Evolutionary conservation across 2,329 filamentous ascomycete genomes (phyloP).

Genomic region (Aureobasidium vineae): DNA sequence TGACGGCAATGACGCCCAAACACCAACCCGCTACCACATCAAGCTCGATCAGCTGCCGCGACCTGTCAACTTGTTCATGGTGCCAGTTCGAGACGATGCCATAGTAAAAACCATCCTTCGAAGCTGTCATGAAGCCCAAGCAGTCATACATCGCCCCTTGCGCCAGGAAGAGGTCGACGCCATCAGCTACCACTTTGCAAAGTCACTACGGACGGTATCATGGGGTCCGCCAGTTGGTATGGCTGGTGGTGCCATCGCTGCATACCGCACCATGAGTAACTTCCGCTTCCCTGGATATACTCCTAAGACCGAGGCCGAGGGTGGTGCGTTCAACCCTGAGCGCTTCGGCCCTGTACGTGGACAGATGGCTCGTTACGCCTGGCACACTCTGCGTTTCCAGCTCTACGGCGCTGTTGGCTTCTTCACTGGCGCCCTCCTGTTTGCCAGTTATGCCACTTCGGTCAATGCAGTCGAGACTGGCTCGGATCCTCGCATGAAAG

Average conservation of each 20-base stretch:
- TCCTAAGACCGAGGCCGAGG: slow-evolving; percentile 40
- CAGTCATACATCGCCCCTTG: slow-evolving; percentile 41
- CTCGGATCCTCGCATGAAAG: slow-evolving; percentile 44
- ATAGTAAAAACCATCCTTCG: slow-evolving; percentile 38
- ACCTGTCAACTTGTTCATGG: slow-evolving; percentile 39
- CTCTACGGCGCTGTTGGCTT: slow-evolving; percentile 37
- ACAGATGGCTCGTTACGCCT: slow-evolving; percentile 36
- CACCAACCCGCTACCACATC: slow-evolving; percentile 34
- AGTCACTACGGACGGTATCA: slow-evolving; percentile 40
- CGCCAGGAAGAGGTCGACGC: slow-evolving; percentile 46
- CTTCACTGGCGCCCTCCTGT: slow-evolving; percentile 38
- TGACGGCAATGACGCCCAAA: slow-evolving; percentile 1
- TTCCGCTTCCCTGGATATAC: slow-evolving; percentile 46
- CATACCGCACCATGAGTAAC: slow-evolving; percentile 38
- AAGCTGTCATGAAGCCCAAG: slow-evolving; percentile 34
- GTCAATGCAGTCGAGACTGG: slow-evolving; percentile 38
- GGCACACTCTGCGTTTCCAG: slow-evolving; percentile 36
- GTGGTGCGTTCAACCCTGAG: slow-evolving; percentile 42
- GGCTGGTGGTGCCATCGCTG: slow-evolving; percentile 37
- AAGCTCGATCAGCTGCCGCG: slow-evolving; percentile 42
- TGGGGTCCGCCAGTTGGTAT: slow-evolving; percentile 42
- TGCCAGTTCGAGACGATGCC: slow-evolving; percentile 35
- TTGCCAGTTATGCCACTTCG: slow-evolving; percentile 38
- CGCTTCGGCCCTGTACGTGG: slow-evolving; percentile 40
- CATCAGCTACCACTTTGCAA: slow-evolving; percentile 43